Percentiles rank a stretch among this genome's conserved stretches.
phyloP scores from a whole-genome alignment of 768 basidiomycete genomes.

The Xerocomus spinulosus region DNA sequence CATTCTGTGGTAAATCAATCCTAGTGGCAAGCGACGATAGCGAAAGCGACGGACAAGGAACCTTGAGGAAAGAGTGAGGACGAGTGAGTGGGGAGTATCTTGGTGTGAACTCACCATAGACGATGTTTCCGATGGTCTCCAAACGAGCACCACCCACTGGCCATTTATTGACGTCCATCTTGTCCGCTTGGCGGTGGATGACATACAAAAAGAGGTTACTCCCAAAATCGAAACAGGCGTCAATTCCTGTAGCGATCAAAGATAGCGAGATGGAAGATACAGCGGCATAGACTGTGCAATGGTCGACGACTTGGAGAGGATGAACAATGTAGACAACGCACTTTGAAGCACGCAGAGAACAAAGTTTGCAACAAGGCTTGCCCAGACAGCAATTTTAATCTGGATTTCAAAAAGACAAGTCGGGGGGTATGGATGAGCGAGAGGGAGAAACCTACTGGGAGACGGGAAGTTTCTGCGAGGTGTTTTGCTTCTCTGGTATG shows the following conservation, averaged over 20 bases:
- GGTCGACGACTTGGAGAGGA: not conserved
- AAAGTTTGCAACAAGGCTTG: conserved; percentile 76
- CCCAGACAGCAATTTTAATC: conserved; percentile 87
- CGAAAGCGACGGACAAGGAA: conserved; percentile 35
- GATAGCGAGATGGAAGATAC: conserved; percentile 79
- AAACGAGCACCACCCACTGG: conserved; percentile 88
- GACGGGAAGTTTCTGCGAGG: conserved; percentile 59
- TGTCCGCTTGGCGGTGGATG: conserved; percentile 68
- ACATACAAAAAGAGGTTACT: conserved; percentile 79
- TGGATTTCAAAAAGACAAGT: conserved; percentile 25
- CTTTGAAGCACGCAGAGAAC: conserved; percentile 67
- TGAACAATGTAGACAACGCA: conserved; percentile 21
- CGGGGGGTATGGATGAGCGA: not conserved
- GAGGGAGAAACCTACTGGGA: conserved; percentile 47
- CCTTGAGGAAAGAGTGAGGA: conserved; percentile 33
- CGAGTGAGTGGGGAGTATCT: not conserved
- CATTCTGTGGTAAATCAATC: conserved; percentile 53
- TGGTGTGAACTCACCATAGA: conserved; percentile 54
- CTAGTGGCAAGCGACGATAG: not conserved
- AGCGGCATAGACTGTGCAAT: conserved; percentile 78
- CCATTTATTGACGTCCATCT: conserved; percentile 81
- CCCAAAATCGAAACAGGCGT: conserved; percentile 80
- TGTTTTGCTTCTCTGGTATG: conserved; percentile 78
- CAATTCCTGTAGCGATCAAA: conserved; percentile 84
- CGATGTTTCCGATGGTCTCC: conserved; percentile 84